phyloP scores from a whole-genome alignment of 1,284 basidiomycete species.

The Leccinum angustisporum region DNA sequence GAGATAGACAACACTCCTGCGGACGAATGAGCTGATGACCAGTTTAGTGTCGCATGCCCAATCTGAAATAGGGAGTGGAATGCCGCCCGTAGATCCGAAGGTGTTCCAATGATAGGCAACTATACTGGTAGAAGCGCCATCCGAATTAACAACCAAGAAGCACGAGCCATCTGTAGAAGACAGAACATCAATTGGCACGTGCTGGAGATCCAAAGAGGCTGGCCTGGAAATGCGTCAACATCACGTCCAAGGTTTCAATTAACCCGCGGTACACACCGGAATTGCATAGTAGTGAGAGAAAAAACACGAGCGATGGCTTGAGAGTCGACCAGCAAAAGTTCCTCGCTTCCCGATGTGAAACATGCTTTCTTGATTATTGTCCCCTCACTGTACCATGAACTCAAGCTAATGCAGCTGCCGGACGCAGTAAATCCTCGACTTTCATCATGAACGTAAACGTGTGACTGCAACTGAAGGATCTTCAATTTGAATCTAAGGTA shows the following conservation, averaged over 20 bases:
- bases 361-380: conserved; percentile 37
- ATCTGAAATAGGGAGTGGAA: conserved; percentile 36
- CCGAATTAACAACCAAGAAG: conserved; percentile 37
- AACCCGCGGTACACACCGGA: conserved; percentile 38
- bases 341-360: conserved; percentile 48
- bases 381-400: conserved; percentile 42
- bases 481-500: conserved; percentile 3
- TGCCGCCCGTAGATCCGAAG: conserved; percentile 51
- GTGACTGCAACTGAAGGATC: conserved; percentile 35
- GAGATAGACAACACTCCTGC: conserved; percentile 42
- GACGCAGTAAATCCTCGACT: conserved; percentile 38
- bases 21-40: conserved; percentile 46
- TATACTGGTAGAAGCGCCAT: conserved; percentile 25
- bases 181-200: conserved; percentile 35
- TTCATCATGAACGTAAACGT: conserved; percentile 46
- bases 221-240: conserved; percentile 37
- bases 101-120: conserved; percentile 54
- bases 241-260: not conserved
- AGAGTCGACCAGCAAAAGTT: conserved; percentile 50
- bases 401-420: conserved; percentile 43
- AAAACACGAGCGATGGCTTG: conserved; percentile 44
- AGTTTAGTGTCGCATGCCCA: conserved; percentile 28
- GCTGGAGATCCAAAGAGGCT: conserved; percentile 42
- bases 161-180: conserved; percentile 58
- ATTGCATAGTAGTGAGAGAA: conserved; percentile 51